Evolutionary conservation across 495 filamentous ascomycete genomes (phyloP), one percentile per base, ranked within the genome.

Genomic region (Astrocystis sublimbata): DNA sequence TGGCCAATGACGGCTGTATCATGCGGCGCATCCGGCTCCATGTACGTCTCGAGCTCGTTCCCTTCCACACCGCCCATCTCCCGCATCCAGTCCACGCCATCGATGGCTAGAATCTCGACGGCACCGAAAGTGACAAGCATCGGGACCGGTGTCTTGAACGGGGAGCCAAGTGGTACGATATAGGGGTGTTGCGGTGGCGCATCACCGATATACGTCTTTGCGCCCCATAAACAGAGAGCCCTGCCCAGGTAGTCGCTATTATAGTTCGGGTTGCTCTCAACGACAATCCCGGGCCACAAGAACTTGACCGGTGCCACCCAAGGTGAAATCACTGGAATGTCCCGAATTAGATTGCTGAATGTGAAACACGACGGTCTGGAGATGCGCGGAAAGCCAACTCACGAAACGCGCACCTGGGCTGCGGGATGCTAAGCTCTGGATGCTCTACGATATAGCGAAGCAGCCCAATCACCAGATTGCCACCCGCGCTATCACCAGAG

Each of bases 401-500:
- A n/a, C n/a, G n/a, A n/a, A 19, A n/a, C 23, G 61, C 52, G 17
- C 35, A 40, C 17, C 10, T 42, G 23, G 61, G 61, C 36, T 33
- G 45, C n/a, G 61, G 61, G 17, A 63, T 58, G 15, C 33, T 45
- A 3, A 51, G 45, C 52, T 38, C 61, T 4, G 19, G 23, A 15
- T 42, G 41, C 31, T 69, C 65, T 2, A 26, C 56, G 6, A 77
- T 23, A 50, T 79, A 77, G 28, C 79, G 76, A 9, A 82, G 63
- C 15, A 81, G 63, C 7, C 60, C 64, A 15, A 80, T 70, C 3
- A 51, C 68, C 7, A 73, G 56, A 38, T 72, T 73, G 0, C 58
- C 72, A 9, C 73, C 68, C 19, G 72, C 66, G 19, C 66, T 67
- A 46, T 73, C 73, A 23, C 73, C 70, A 0, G 62, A 61, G 10